Base-by-base conservation (phyloP, 1,139 yeast genomes). In the Candida sanyaensis region DNA sequence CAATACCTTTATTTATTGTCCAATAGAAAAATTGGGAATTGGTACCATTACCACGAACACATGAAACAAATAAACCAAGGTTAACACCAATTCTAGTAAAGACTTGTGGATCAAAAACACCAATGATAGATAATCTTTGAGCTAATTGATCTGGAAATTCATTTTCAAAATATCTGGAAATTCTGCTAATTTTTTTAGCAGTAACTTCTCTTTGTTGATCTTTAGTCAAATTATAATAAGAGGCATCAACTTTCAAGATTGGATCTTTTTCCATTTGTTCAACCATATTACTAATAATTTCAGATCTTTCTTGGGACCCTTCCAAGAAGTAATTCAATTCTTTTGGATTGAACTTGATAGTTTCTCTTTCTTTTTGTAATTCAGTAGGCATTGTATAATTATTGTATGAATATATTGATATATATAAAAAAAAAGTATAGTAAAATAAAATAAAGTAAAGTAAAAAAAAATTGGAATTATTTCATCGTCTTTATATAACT, bases 1-100 rank as follows among this genome's bases (percentile, higher is more conserved):
- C 68, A 7, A 95, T 88, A 50, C 95, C 96, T 59, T 85, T 76
- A 59, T 83, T 82, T 50, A 71, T 66, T 46, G 88, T 75, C 96
- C 96, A 90, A 69, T 81, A 90, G 32, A 80, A 68, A 68, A 59
- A 80, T 70, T 76, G 86, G 30, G 67, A 78, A 34, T 70, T 65
- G 49, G 81, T 69, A 57, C 81, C 81, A 55, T 73, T 77, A 46
- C 81, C 81, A 52, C 71, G 66, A 45, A 77, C 54, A 52, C 79
- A 75, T 30, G 66, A 61, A 33, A 77, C 57, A 50, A 76, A 77
- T 48, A 77, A 65, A n/a, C 81, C 81, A 45, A 77, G 61, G 57
- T 77, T 77, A 48, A 77, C 74, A 11, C 78, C 80, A 42, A 75
- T 62, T 56, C 82, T 71, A 13, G 78, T 74, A 40, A 71, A 72